A percentile compares a stretch with the other conserved stretches of the same genome.
Evolutionary conservation across 306 rosid genomes (phyloP).

Genomic region (Malus sieversii): DNA sequence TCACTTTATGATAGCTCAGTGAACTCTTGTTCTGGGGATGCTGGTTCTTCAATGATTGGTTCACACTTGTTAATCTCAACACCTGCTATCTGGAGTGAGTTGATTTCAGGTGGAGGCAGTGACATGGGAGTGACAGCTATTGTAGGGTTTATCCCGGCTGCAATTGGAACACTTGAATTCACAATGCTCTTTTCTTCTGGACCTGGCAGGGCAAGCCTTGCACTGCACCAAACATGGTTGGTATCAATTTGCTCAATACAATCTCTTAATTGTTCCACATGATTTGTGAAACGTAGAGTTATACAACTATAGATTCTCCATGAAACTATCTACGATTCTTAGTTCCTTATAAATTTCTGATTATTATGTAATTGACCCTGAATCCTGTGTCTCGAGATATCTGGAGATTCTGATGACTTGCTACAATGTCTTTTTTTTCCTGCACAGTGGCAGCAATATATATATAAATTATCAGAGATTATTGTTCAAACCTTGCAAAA

Average conservation of each 20-base stretch:
- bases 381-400: background rate
- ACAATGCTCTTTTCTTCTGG: constrained; percentile 68
- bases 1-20: constrained; percentile 49
- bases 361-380: constrained; percentile 12
- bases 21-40: constrained; percentile 64
- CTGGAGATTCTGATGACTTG: background rate
- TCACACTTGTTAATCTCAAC: constrained; percentile 35
- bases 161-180: constrained; percentile 30
- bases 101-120: constrained; percentile 44
- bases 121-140: constrained; percentile 31
- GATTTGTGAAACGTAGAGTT: background rate
- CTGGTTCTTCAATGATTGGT: constrained; percentile 91
- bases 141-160: constrained; percentile 29
- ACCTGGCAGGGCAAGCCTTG: constrained; percentile 88
- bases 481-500: constrained; percentile 76
- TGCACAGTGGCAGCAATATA: constrained; percentile 5
- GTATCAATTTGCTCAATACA: constrained; percentile 1
- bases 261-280: background rate
- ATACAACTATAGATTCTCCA: background rate
- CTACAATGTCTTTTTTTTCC: background rate
- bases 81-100: constrained; percentile 22
- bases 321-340: constrained; percentile 7
- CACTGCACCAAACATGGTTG: constrained; percentile 48
- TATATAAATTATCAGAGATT: constrained; percentile 2
- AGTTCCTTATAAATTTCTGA: constrained; percentile 5